Evolutionary conservation across 768 basidiomycete species (phyloP), one percentile per base, ranked within the genome.

Genomic region (Tulasnella sp.): DNA sequence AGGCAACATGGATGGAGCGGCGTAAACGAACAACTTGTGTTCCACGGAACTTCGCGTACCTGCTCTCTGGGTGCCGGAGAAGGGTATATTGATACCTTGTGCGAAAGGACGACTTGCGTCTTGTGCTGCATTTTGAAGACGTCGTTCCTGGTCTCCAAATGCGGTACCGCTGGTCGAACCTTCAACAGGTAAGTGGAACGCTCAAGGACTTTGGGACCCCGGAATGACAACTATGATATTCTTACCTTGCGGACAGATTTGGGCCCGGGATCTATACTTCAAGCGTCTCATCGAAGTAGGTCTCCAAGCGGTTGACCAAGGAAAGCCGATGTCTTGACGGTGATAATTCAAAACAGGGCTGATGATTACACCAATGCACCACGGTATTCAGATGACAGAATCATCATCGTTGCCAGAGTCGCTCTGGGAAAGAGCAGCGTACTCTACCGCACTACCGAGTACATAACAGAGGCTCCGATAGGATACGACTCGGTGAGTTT

Each of bases 401-500:
- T 42, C 12, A 28, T 78, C 28, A 41, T 78, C 3, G 42, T 78
- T 3, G 77, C 77, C 31, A 60, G 42, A 58, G 77, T 78, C 0
- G 60, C 58, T 20, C 22, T 69, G 50, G 77, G 77, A 24, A 41
- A 41, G 24, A n/a, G 54, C 37, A 42, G 58, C 60, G 9, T 42
- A 16, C 34, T 11, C 24, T 58, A 40, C 20, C 54, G 40, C 28
- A 41, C 20, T 18, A 69, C 18, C 24, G n/a, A n/a, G 40, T 20
- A 31, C 18, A 6, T 78, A 5, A 58, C 77, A 5, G 54, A 28
- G 20, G 7, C 77, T 3, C 77, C 77, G 0, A 11, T 40, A 11
- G 54, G 50, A 24, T 69, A 69, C 58, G 40, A 78, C 37, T 78
- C 77, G 54, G 77, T 78, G n/a, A 41, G 77, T 48, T 72, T n/a